Evolutionary conservation across 2,329 filamentous ascomycete genomes (phyloP).

Genomic region (Dothistroma septosporum): DNA sequence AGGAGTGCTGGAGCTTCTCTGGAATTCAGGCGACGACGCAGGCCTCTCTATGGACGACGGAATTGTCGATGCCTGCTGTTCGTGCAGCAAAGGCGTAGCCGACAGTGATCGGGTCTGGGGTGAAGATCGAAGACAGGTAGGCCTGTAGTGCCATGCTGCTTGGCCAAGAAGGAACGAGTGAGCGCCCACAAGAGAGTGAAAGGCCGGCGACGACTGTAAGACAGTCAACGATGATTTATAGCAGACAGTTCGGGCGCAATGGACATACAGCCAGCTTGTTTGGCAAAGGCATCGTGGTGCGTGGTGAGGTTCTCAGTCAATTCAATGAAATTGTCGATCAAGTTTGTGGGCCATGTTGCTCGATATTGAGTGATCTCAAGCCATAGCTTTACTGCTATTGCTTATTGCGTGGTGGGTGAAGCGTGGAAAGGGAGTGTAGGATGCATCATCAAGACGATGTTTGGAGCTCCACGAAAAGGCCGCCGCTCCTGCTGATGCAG

Average conservation of each 20-base stretch:
- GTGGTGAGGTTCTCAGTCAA: conserved; percentile 6
- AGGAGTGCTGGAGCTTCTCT: conserved; percentile 9
- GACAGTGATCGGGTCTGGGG: conserved; percentile 22
- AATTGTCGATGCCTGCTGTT: conserved; percentile 12
- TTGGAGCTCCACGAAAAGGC: background rate
- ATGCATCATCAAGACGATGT: background rate
- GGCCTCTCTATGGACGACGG: background rate
- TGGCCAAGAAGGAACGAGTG: conserved; percentile 34
- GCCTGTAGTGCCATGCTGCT: conserved; percentile 33
- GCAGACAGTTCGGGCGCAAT: background rate
- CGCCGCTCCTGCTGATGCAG: background rate
- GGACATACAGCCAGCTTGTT: conserved; percentile 29
- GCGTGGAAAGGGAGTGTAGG: background rate
- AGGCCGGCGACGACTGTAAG: conserved; percentile 26
- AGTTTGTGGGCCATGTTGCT: conserved; percentile 4
- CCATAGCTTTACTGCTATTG: background rate
- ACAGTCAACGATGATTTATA: conserved; percentile 12
- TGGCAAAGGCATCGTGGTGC: conserved; percentile 23
- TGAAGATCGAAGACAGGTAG: conserved; percentile 23
- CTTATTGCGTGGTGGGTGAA: background rate
- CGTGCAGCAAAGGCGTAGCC: conserved; percentile 16
- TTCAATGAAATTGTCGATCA: conserved; percentile 9
- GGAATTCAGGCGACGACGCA: background rate
- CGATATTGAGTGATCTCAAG: background rate
- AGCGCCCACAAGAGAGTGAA: conserved; percentile 33